Evolutionary conservation across 257 asterid species (phyloP), one percentile per base, ranked within the genome.

Genomic region (Solanum piurae): DNA sequence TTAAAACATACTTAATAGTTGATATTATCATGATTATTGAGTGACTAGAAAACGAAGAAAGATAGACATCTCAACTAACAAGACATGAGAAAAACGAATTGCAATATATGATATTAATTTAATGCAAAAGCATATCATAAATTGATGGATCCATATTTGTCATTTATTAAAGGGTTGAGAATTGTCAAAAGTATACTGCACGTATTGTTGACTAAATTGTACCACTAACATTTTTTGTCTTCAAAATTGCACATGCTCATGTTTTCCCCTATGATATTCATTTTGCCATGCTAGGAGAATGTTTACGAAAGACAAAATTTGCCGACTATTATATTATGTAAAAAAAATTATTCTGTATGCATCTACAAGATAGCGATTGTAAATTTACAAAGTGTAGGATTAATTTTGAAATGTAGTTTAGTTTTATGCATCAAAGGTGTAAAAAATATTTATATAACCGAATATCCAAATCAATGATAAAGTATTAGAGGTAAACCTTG

Each of bases 351-450:
- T 68, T 14, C 0, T 13, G 16, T 13, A 5, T 5, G 20, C 7
- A 13, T 46, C 20, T 2, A 13, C 3, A 6, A 55, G 10, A 55
- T 0, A 55, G 0, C 1, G 1, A 55, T 55, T 6, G 4, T 0
- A 7, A 55, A 0, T 55, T 55, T 55, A 55, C 2, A 3, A 21
- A 23, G n/a, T 7, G 12, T 58, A 58, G 4, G 4, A 72, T 2
- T 71, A 34, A 34, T 72, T 69, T 23, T 72, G 25, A 72, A 72
- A 72, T 72, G 3, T 72, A 72, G 0, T 69, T 69, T 69, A 6
- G 2, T 31, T 31, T 31, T 31, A 71, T 14, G n/a, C 12, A 14
- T 0, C 1, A 1, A 69, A 2, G 14, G 27, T 9, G 14, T 34
- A 5, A 34, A 71, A 71, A 72, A 29, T 0, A 8, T 72, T 72